These are phyloP conservation scores for Pseudogymnoascus sp. DNA, from an alignment of 2,329 filamentous ascomycete genomes.

Conservation along the genomic window DNA sequence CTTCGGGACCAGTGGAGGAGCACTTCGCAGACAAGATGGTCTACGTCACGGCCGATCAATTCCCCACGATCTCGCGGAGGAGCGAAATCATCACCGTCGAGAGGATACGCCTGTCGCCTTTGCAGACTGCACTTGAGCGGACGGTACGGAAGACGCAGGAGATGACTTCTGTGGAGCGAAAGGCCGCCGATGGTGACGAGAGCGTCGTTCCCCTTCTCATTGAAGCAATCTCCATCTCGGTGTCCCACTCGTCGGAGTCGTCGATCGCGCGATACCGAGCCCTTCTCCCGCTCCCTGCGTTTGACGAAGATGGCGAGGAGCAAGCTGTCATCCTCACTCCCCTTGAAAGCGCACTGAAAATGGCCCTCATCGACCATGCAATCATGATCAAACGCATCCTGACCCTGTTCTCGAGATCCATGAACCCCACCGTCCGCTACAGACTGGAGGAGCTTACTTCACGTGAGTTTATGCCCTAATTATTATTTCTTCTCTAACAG, in stretches of 20 bases:
- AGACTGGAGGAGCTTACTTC: constrained; percentile 52
- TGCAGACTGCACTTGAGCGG: constrained; percentile 85
- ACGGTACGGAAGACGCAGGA: constrained; percentile 87
- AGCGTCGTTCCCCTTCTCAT: constrained; percentile 60
- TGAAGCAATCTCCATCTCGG: constrained; percentile 68
- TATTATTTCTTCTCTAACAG: constrained; percentile 15
- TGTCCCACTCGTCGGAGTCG: constrained; percentile 64
- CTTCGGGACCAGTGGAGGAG: constrained; percentile 58
- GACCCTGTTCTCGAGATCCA: constrained; percentile 52
- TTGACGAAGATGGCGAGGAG: constrained; percentile 36
- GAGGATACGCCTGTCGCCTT: constrained; percentile 54
- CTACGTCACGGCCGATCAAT: constrained; percentile 74
- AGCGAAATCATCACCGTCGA: constrained; percentile 71
- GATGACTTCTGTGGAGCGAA: constrained; percentile 66
- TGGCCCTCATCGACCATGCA: constrained; percentile 82
- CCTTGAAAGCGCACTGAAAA: constrained; percentile 71
- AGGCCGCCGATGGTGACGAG: constrained; percentile 63
- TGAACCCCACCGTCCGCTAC: constrained; percentile 48
- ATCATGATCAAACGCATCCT: constrained; percentile 80
- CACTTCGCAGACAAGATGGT: constrained; percentile 78
- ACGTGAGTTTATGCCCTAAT: constrained; percentile 42
- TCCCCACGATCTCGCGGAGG: constrained; percentile 82
- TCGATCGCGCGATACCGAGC: constrained; percentile 72
- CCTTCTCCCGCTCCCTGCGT: constrained; percentile 49
- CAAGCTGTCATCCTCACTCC: constrained; percentile 43